These are phyloP conservation scores for Pugionium cornutum DNA, from an alignment of 345 rosid genomes.

Conservation along the genomic window DNA sequence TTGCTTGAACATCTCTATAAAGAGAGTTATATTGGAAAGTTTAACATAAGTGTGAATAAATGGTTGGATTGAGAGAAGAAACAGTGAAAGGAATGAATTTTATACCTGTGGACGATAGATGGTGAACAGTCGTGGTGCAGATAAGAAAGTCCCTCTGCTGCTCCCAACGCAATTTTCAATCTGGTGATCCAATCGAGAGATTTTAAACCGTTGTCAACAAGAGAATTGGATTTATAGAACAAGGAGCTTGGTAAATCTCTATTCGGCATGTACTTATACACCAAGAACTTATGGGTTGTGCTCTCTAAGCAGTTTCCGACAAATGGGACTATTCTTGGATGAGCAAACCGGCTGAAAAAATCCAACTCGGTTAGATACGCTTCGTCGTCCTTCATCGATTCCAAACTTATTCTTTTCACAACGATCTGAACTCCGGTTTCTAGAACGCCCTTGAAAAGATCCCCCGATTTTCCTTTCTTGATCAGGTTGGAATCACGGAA, in stretches of 20 bases:
- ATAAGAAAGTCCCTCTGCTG: conserved; percentile 80
- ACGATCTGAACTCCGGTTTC: conserved; percentile 61
- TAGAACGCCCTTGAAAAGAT: conserved; percentile 62
- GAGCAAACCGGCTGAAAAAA: conserved; percentile 63
- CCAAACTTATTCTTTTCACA: conserved; percentile 64
- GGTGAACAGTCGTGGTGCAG: conserved; percentile 94
- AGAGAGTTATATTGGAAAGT: neutral
- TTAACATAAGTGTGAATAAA: conserved; percentile 8
- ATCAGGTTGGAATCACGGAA: conserved; percentile 65
- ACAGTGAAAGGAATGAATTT: neutral
- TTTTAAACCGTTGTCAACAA: conserved; percentile 56
- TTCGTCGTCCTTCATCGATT: conserved; percentile 51
- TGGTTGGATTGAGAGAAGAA: neutral
- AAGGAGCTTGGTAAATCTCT: conserved; percentile 77
- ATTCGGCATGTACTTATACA: conserved; percentile 80
- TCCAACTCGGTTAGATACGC: conserved; percentile 62
- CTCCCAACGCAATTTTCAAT: conserved; percentile 82
- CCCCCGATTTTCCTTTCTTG: conserved; percentile 88
- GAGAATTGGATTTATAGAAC: conserved; percentile 49
- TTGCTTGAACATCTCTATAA: conserved; percentile 84
- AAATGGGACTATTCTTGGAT: conserved; percentile 73
- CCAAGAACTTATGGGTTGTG: conserved; percentile 71
- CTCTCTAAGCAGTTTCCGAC: conserved; percentile 78
- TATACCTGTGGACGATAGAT: conserved; percentile 86
- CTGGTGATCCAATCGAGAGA: conserved; percentile 97